Base-by-base conservation (phyloP, 148 eudicot species). In the Silene conica region DNA sequence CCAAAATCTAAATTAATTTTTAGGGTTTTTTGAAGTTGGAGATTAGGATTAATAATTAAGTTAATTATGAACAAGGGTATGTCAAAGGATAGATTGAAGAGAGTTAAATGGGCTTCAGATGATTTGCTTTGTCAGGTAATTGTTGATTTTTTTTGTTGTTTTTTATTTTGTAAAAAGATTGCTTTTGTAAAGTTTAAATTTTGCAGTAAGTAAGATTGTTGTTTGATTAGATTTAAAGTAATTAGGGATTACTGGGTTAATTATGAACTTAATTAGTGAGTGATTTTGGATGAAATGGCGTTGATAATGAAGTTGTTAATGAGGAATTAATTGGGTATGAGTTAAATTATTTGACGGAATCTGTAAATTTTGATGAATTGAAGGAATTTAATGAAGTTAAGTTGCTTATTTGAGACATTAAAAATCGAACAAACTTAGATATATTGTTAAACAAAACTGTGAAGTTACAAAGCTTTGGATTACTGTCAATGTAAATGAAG, bases 121-220 rank as follows among this genome's bases (percentile, higher is more conserved):
- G 77, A 64, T 82, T 67, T 67, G 61, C 85, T 79, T 69, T 72
- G 75, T 82, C 85, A 82, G 82, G 85, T 82, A 82, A 64, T 20
- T 52, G 12, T 55, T 11, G 54, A 20, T 14, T 60, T 46, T 54
- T 48, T 54, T 48, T 59, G 1, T 56, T 57, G 4, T 4, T 67
- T 54, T 43, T 66, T 12, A 26, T 63, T 15, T 26, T 7, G 23
- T 23, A 10, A 66, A 66, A 66, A 6, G 38, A 66, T 6, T 66
- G n/a, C 18, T 28, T 63, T 26, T 63, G 15, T 26, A 13, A 31
- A 31, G 19, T 63, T 28, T 25, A 26, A 26, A 31, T 2, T 28
- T 26, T 14, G 43, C 4, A 15, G 7, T 63, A 12, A 28, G 13
- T 9, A 13, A 63, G 19, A 26, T 63, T 63, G 41, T 28, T 28